Evolutionary conservation across 495 filamentous ascomycete species (phyloP), one percentile per base, ranked within the genome.

Genomic region (Lepidopterella palustris): DNA sequence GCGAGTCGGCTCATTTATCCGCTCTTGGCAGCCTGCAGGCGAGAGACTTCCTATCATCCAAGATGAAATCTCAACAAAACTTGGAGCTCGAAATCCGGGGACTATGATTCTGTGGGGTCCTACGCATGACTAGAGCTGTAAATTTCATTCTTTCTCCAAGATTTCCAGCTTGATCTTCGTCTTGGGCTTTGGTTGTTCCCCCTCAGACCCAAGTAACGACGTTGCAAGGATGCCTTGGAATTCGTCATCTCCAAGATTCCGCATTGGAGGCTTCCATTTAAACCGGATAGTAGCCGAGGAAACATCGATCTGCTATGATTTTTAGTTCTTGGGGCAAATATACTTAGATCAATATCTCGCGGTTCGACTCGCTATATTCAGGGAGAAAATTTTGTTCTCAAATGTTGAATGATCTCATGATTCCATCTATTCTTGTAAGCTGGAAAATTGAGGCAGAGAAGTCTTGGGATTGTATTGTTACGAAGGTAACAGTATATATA

Each of bases 91-190:
- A 5, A 32, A 54, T 55, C 4, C 40, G 42, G 39, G 48, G 21
- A 4, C 29, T 55, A 26, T 55, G 42, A n/a, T 61, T 61, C 2
- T 61, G 24, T 1, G 58, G 58, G 25, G 26, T 11, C 13, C 52
- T 54, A 3, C 32, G 50, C 21, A 61, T 42, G 6, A 55, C 39
- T 6, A 55, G 52, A 25, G 58, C 58, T 15, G 58, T 51, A 1
- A 50, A 1, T 24, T 61, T 61, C n/a, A 61, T 18, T 11, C 58
- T 51, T n/a, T 61, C 58, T 3, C 58, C 58, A 50, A 45, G 39
- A 28, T 61, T 15, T 11, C 58, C 58, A 21, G 29, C 24, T 31
- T 61, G 58, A 0, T 10, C 11, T 20, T 21, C 11, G 23, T 61
- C 50, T 9, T 48, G 0, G 6, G 51, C 24, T 32, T 61, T 61